Percentiles rank a stretch among this genome's conserved stretches.
Conservation (phyloP, 768 basidiomycete species). For the Boletus patriciae region DNA sequence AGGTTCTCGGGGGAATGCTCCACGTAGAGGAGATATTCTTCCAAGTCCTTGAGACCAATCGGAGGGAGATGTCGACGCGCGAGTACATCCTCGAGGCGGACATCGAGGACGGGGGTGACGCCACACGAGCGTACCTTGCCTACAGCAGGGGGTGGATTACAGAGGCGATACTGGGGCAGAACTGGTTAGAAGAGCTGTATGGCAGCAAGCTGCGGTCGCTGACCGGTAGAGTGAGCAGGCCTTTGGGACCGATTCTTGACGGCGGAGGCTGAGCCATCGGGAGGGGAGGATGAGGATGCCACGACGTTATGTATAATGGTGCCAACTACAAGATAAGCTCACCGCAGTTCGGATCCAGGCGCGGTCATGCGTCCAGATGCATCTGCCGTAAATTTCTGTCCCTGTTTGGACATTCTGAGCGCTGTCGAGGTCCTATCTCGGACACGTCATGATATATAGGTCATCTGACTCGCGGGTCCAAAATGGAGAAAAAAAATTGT, state of each 20-base stretch:
- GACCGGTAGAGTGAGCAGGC: constrained; percentile 42
- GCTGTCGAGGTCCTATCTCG: constrained; percentile 17
- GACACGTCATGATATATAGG: constrained; percentile 3
- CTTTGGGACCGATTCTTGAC: constrained; percentile 33
- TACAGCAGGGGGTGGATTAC: constrained; percentile 67
- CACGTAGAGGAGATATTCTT: constrained; percentile 81
- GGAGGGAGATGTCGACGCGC: constrained; percentile 78
- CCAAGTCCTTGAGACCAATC: constrained; percentile 72
- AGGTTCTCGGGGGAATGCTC: constrained; percentile 76
- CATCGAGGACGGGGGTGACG: constrained; percentile 65
- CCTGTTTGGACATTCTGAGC: constrained; percentile 2
- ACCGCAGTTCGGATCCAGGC: constrained; percentile 4
- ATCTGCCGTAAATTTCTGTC: constrained; percentile 14
- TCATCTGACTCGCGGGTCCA: constrained; percentile 8
- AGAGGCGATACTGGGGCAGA: constrained; percentile 44
- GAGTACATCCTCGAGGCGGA: constrained; percentile 73
- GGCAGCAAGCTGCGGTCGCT: background rate
- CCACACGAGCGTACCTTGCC: constrained; percentile 68
- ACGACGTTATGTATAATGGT: background rate
- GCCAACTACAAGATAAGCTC: constrained; percentile 11
- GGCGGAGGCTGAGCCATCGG: constrained; percentile 31
- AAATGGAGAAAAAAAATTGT: background rate
- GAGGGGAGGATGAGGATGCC: background rate
- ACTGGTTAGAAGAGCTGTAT: background rate
- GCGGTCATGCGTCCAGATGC: background rate